phyloP scores from a whole-genome alignment of 2,329 filamentous ascomycete species.

The Ophiostoma montium region DNA sequence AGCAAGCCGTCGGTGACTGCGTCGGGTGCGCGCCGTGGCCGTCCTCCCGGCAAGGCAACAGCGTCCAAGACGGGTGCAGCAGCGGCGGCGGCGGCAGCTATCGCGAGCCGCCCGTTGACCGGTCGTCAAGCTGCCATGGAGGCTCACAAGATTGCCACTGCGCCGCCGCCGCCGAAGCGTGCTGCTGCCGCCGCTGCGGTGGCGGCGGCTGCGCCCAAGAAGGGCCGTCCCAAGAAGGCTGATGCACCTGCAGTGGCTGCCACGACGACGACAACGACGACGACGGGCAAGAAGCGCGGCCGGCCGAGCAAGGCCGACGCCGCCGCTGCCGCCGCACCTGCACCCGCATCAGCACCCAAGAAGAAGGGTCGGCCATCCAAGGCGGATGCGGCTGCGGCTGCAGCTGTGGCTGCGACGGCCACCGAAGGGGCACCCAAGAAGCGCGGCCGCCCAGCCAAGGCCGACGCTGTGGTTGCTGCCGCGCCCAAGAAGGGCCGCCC shows the following conservation, averaged over 20 bases:
- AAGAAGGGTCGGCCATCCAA: conserved; percentile 1
- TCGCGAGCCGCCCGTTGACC: conserved; percentile 2
- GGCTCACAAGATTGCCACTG: conserved; percentile 3
- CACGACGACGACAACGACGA: neutral
- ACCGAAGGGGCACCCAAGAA: neutral
- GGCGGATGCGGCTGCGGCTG: neutral
- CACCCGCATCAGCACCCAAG: neutral
- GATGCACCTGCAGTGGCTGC: neutral
- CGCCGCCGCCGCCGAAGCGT: conserved; percentile 2
- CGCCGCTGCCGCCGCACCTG: neutral
- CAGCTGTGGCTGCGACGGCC: neutral
- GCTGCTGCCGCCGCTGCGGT: neutral
- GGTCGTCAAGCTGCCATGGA: conserved; percentile 6
- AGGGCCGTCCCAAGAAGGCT: neutral
- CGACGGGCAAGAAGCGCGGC: neutral
- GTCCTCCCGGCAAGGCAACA: conserved; percentile 2
- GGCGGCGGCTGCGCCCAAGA: neutral
- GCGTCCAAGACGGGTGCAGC: neutral
- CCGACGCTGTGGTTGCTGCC: neutral
- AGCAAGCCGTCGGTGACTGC: neutral
- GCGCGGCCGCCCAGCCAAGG: neutral
- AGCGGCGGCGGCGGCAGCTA: neutral
- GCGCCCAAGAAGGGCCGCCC: neutral
- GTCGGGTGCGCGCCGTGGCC: conserved; percentile 3
- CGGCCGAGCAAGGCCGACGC: neutral